Base-by-base conservation (phyloP, 192 early-diverging fungal genomes). In the Polychytrium aggregatum region DNA sequence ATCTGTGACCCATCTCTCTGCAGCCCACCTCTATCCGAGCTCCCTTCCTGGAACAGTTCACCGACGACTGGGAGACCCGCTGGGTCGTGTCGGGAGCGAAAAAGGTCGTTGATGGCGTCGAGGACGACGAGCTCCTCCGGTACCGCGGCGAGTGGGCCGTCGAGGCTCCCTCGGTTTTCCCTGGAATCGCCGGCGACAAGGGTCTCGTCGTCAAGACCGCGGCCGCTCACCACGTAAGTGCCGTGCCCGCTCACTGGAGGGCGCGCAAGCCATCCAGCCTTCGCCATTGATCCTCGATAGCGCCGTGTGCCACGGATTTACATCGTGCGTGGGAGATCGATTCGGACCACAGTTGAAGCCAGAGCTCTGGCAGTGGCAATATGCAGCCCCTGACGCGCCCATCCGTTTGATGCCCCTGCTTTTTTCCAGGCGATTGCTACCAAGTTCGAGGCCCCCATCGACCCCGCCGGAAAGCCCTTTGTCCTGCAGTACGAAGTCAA, bases 401-500 rank as follows among this genome's bases (percentile, higher is more conserved):
- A n/a, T n/a, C n/a, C n/a, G n/a, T n/a, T n/a, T n/a, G n/a, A n/a
- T n/a, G 6, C 11, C 6, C 31, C 27, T 11, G 35, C 48, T 9
- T 24, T 31, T 2, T 9, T 20, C 10, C 25, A 76, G 74, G 76
- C 91, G 24, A 89, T 95, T 51, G 83, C 91, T 9, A 76, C 83
- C 1, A 64, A 57, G 29, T 81, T 95, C 25, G 63, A 67, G 3
- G 54, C 67, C 40, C 81, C 85, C 4, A 40, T 95, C 28, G 86
- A 89, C 50, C 79, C 81, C 37, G 80, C 67, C 6, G 79, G 71
- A 44, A 78, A 83, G 58, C 66, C 79, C 6, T 62, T 92, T 27
- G 86, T 95, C 6, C 73, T 88, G 37, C 87, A 90, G 71, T 84
- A 71, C 35, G 82, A 95, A 55, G 88, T 92, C 63, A 95, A 95